Evolutionary conservation across 2,329 filamentous ascomycete species (phyloP).

Genomic region (Cladophialophora psammophila): DNA sequence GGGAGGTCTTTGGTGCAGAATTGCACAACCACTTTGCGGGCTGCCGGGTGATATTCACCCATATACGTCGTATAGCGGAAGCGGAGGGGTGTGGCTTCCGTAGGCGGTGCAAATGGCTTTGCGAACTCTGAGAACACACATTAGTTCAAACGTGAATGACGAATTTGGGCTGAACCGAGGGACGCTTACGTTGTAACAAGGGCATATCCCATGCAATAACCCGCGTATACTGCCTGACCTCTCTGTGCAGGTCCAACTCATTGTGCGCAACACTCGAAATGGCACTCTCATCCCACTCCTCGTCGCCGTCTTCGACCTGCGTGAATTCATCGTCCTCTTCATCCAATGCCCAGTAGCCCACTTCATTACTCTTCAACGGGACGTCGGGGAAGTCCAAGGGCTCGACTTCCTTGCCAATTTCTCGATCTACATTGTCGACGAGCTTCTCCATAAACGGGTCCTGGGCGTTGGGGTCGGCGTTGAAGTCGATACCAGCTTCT

Average conservation of each 20-base stretch:
- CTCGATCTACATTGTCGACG: slow-evolving; percentile 43
- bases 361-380: slow-evolving; percentile 26
- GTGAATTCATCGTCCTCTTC: slow-evolving; percentile 55
- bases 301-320: slow-evolving; percentile 61
- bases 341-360: slow-evolving; percentile 53
- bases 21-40: slow-evolving; percentile 92
- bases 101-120: slow-evolving; percentile 78
- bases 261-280: slow-evolving; percentile 82
- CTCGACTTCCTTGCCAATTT: slow-evolving; percentile 44
- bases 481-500: slow-evolving; percentile 22
- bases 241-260: slow-evolving; percentile 86
- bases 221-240: slow-evolving; percentile 86
- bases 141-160: neutral
- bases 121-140: slow-evolving; percentile 69
- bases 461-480: slow-evolving; percentile 9
- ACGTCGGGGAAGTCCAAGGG: slow-evolving; percentile 32
- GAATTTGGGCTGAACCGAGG: neutral
- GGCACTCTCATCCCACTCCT: slow-evolving; percentile 74
- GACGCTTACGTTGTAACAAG: slow-evolving; percentile 75
- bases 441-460: slow-evolving; percentile 40
- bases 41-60: slow-evolving; percentile 89
- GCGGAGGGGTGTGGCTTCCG: slow-evolving; percentile 72
- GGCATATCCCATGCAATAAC: slow-evolving; percentile 97
- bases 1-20: slow-evolving; percentile 77
- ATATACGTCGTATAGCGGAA: slow-evolving; percentile 98